phyloP scores from a whole-genome alignment of 192 early-diverging fungal genomes.

The Entomortierella chlamydospora region DNA sequence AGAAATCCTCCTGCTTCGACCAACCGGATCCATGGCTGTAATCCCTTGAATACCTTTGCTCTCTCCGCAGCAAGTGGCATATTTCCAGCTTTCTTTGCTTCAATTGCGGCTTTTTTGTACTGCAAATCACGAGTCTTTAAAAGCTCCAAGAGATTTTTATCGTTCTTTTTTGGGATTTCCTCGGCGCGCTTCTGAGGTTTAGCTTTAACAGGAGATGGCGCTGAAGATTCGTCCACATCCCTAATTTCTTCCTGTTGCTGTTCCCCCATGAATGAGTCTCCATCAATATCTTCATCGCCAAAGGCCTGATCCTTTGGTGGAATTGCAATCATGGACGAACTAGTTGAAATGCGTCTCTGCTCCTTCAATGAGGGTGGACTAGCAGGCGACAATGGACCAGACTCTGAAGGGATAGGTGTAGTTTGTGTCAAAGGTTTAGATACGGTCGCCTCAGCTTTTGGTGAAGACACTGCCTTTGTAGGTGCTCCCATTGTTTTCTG shows the following conservation, averaged over 20 bases:
- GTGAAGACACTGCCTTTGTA: background rate
- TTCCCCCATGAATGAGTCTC: constrained; percentile 12
- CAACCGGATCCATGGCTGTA: constrained; percentile 57
- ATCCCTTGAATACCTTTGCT: constrained; percentile 51
- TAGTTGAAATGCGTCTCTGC: constrained; percentile 15
- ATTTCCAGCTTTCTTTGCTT: constrained; percentile 61
- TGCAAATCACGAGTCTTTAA: constrained; percentile 57
- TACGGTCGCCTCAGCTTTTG: background rate
- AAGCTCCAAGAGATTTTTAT: constrained; percentile 29
- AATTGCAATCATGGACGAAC: constrained; percentile 45
- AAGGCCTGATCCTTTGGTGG: constrained; percentile 32
- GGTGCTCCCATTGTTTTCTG: background rate
- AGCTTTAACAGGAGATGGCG: constrained; percentile 15
- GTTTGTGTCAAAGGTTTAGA: background rate
- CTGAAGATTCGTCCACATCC: background rate
- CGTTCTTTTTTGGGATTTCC: constrained; percentile 31
- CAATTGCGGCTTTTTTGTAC: constrained; percentile 63
- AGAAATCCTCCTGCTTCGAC: constrained; percentile 37
- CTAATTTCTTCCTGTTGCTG: background rate
- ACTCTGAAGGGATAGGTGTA: constrained; percentile 1
- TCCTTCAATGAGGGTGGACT: background rate
- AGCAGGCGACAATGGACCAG: constrained; percentile 4
- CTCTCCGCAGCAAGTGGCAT: constrained; percentile 56
- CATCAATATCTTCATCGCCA: constrained; percentile 25
- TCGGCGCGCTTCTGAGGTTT: constrained; percentile 43